A percentile compares a stretch with the other conserved stretches of the same genome.
Conservation (phyloP, 2,329 filamentous ascomycete genomes). For the Polytolypa hystricis region DNA sequence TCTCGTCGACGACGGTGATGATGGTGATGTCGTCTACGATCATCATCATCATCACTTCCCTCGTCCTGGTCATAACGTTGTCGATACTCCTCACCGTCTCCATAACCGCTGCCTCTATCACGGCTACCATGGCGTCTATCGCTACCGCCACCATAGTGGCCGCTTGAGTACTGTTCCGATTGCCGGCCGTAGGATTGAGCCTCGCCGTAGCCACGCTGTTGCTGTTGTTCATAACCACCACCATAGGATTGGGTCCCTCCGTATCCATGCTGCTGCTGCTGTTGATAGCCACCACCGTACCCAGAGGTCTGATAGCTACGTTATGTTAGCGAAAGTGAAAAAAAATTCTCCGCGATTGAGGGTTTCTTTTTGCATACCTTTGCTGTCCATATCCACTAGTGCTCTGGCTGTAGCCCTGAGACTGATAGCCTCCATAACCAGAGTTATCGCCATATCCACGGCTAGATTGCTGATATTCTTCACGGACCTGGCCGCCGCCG, state of each 20-base stretch:
- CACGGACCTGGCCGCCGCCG: background rate
- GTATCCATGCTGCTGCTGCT: background rate
- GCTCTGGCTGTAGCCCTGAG: too few relatives aligned
- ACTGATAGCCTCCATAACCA: background rate
- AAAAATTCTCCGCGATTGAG: too few relatives aligned
- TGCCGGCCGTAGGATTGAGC: background rate
- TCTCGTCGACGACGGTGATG: constrained; percentile 15
- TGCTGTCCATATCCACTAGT: too few relatives aligned
- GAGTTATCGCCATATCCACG: background rate
- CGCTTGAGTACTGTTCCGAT: constrained; percentile 9
- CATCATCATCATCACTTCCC: constrained; percentile 11
- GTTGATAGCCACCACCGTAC: background rate
- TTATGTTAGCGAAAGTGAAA: too few relatives aligned
- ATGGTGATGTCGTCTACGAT: constrained; percentile 11
- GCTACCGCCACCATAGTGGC: constrained; percentile 11
- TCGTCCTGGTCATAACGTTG: constrained; percentile 15
- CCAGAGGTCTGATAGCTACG: background rate
- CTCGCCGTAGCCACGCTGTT: background rate
- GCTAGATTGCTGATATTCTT: background rate
- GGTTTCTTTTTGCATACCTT: too few relatives aligned
- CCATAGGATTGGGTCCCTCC: background rate
- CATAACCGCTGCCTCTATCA: constrained; percentile 13
- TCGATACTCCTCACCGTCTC: constrained; percentile 6
- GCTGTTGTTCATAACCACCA: constrained; percentile 3
- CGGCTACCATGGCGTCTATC: constrained; percentile 14